Conservation (phyloP, 2,329 filamentous ascomycete genomes). For the Fusarium pseudoanthophilum region DNA sequence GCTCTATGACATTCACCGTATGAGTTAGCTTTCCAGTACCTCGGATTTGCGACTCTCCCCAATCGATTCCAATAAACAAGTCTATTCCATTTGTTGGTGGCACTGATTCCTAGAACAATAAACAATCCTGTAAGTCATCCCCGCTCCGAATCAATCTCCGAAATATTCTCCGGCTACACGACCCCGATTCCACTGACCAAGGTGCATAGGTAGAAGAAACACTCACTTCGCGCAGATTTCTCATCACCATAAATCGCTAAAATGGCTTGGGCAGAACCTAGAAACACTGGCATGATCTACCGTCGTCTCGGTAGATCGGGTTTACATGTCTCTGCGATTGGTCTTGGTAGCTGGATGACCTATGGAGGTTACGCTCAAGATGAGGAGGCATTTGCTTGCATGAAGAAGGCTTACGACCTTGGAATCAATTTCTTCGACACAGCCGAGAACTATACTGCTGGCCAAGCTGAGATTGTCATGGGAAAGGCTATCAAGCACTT, state of each 20-base stretch:
- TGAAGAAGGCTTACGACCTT: slow-evolving; percentile 69
- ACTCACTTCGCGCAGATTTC: neutral
- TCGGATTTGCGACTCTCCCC: neutral
- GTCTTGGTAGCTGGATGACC: slow-evolving; percentile 73
- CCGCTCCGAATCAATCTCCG: slow-evolving; percentile 45
- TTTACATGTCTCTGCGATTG: slow-evolving; percentile 74
- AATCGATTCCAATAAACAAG: neutral
- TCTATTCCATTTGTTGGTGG: too few relatives aligned
- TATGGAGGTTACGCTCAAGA: slow-evolving; percentile 74
- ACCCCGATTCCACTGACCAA: neutral
- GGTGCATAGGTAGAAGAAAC: neutral
- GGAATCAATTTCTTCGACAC: slow-evolving; percentile 74
- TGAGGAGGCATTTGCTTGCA: slow-evolving; percentile 68
- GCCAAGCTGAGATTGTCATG: slow-evolving; percentile 72
- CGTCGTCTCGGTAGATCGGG: slow-evolving; percentile 62
- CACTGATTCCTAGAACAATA: neutral
- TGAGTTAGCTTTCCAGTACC: neutral
- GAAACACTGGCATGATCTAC: slow-evolving; percentile 58
- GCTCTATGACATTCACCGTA: neutral
- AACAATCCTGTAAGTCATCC: slow-evolving; percentile 11
- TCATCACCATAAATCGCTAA: slow-evolving; percentile 17
- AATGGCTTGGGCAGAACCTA: slow-evolving; percentile 58
- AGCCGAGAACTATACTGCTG: slow-evolving; percentile 69
- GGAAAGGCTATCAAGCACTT: slow-evolving; percentile 70
- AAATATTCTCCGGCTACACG: slow-evolving; percentile 14